phyloP scores from a whole-genome alignment of 2,329 filamentous ascomycete species.

The Amphichorda felina region DNA sequence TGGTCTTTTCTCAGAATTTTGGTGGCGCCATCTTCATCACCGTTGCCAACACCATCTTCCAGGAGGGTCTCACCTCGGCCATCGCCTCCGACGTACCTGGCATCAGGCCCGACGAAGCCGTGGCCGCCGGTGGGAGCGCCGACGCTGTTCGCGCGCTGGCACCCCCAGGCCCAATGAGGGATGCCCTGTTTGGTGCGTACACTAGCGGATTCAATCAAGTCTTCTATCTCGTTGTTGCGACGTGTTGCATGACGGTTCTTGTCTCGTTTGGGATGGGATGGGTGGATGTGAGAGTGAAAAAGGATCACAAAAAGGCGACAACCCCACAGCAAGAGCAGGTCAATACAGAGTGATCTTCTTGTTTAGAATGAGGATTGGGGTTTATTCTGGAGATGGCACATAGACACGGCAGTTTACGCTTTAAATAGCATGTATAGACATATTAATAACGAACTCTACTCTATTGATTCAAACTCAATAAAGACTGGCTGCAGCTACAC shows the following conservation, averaged over 20 bases:
- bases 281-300: slow-evolving; percentile 6
- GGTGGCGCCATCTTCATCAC: slow-evolving; percentile 16
- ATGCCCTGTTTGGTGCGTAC: slow-evolving; percentile 6
- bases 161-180: slow-evolving; percentile 2
- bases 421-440: no score
- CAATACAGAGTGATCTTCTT: no score
- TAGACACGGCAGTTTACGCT: no score
- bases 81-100: slow-evolving; percentile 4
- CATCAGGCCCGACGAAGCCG: slow-evolving; percentile 4
- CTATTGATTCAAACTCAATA: no score
- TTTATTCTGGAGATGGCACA: no score
- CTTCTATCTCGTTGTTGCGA: slow-evolving; percentile 6
- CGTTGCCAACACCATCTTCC: slow-evolving; percentile 10
- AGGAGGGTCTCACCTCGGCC: slow-evolving; percentile 2
- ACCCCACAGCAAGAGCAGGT: no score
- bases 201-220: slow-evolving; percentile 4
- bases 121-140: slow-evolving; percentile 9
- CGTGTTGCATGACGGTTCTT: slow-evolving; percentile 3
- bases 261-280: slow-evolving; percentile 9
- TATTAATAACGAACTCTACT: no score
- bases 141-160: slow-evolving; percentile 6
- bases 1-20: slow-evolving; percentile 26
- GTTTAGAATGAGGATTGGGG: no score
- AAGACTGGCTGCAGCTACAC: no score
- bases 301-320: slow-evolving; percentile 1